Evolutionary conservation across 2,329 filamentous ascomycete species (phyloP).

Genomic region (Rutstroemia sp.): DNA sequence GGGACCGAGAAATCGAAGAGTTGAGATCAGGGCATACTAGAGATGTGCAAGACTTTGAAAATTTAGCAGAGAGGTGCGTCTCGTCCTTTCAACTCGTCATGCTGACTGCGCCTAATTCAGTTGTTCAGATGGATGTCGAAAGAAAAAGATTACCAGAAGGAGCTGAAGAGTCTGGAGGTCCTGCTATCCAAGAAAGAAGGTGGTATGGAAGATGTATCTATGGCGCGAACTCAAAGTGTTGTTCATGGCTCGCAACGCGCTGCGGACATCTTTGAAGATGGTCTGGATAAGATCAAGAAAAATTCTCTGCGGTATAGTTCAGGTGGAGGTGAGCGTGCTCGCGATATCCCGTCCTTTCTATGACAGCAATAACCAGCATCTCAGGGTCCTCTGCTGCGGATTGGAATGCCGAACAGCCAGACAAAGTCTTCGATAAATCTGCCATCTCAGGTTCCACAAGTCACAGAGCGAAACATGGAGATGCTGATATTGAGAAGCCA

Average conservation of each 20-base stretch:
- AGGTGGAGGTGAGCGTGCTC: background rate
- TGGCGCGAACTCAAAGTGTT: conserved; percentile 25
- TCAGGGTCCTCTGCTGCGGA: background rate
- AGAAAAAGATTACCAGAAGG: conserved; percentile 25
- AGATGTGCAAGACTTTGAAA: conserved; percentile 24
- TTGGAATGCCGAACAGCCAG: background rate
- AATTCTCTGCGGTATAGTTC: conserved; percentile 11
- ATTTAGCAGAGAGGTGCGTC: conserved; percentile 15
- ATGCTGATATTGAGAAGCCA: background rate
- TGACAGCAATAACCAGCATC: background rate
- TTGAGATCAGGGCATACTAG: conserved; percentile 21
- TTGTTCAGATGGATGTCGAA: conserved; percentile 20
- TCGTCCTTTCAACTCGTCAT: background rate
- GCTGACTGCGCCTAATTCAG: background rate
- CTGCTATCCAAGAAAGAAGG: conserved; percentile 25
- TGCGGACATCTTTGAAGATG: conserved; percentile 15
- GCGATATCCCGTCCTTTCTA: background rate
- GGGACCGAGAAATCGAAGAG: conserved; percentile 19
- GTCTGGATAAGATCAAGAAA: conserved; percentile 20
- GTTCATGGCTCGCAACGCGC: conserved; percentile 22
- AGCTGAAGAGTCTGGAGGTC: conserved; percentile 28
- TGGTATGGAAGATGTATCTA: conserved; percentile 25
- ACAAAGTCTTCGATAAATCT: background rate
- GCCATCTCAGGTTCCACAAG: background rate
- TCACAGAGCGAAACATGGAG: background rate